phyloP scores from a whole-genome alignment of 2,329 filamentous ascomycete genomes.

The Didymella glomerata region DNA sequence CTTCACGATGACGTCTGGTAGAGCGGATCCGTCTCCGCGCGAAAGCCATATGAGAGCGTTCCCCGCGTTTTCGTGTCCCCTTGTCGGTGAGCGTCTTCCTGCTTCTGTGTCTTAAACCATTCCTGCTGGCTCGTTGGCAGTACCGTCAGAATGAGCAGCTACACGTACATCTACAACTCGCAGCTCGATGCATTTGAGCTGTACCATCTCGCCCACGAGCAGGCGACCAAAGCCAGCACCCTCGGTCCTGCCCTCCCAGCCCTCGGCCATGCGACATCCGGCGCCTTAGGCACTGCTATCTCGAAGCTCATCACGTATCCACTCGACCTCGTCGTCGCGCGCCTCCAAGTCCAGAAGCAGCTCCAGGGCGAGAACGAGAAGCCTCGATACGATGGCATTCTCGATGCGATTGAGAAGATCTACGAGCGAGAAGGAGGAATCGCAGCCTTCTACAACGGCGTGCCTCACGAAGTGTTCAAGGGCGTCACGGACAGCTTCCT shows the following conservation, averaged over 20 bases:
- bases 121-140: conserved; percentile 16
- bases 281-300: conserved; percentile 78
- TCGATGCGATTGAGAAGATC: conserved; percentile 76
- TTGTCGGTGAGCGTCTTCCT: not conserved
- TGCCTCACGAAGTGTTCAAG: conserved; percentile 56
- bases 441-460: conserved; percentile 68
- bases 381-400: conserved; percentile 69
- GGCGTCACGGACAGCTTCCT: conserved; percentile 75
- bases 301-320: conserved; percentile 84
- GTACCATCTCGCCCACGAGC: conserved; percentile 54
- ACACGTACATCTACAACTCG: conserved; percentile 53
- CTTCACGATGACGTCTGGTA: conserved; percentile 36
- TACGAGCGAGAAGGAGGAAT: conserved; percentile 74
- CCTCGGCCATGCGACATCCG: conserved; percentile 82
- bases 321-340: conserved; percentile 80
- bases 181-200: conserved; percentile 56
- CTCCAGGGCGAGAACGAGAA: conserved; percentile 53
- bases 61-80: conserved; percentile 33
- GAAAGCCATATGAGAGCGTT: conserved; percentile 29
- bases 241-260: conserved; percentile 69
- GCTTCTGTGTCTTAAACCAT: not conserved
- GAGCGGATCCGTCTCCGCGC: conserved; percentile 34
- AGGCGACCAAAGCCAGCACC: conserved; percentile 31
- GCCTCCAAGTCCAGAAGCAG: conserved; percentile 79
- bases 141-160: conserved; percentile 33